Percentiles rank a stretch among this genome's conserved stretches.
These are phyloP conservation scores for Penicillium sp. DNA, from an alignment of 2,329 filamentous ascomycete genomes.

Conservation along the genomic window DNA sequence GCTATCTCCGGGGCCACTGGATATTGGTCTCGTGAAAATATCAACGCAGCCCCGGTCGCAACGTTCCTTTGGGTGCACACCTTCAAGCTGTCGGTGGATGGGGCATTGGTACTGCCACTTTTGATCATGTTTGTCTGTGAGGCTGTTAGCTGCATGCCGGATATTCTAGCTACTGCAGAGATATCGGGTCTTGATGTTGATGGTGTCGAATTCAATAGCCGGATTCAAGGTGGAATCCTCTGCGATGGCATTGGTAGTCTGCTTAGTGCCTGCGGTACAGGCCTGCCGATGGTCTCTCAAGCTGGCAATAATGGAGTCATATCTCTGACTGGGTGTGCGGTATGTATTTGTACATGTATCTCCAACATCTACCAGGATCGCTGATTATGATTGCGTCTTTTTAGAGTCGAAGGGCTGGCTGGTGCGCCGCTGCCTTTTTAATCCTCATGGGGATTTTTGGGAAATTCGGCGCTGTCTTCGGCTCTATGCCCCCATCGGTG, in stretches of 20 bases:
- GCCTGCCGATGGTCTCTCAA: constrained; percentile 79
- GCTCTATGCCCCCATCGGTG: constrained; percentile 71
- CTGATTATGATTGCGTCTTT: background rate
- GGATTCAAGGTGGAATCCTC: constrained; percentile 70
- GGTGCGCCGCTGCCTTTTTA: constrained; percentile 76
- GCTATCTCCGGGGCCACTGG: constrained; percentile 77
- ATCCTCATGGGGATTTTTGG: constrained; percentile 80
- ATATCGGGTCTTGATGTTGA: constrained; percentile 66
- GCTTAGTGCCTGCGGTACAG: constrained; percentile 75
- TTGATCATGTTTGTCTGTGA: constrained; percentile 63
- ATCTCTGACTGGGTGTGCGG: constrained; percentile 75
- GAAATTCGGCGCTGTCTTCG: constrained; percentile 80
- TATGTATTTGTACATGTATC: constrained; percentile 14
- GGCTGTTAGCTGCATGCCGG: constrained; percentile 71
- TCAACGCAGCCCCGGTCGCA: constrained; percentile 68
- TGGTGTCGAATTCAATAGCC: constrained; percentile 64
- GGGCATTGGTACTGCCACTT: constrained; percentile 64
- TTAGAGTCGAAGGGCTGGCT: constrained; percentile 76
- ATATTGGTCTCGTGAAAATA: constrained; percentile 75
- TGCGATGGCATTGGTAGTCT: constrained; percentile 78
- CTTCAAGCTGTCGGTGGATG: constrained; percentile 66
- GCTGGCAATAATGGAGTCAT: constrained; percentile 88
- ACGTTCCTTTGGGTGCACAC: constrained; percentile 71
- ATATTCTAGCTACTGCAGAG: constrained; percentile 68
- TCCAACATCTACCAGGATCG: background rate